Evolutionary conservation across 306 rosid genomes (phyloP), one percentile per base, ranked within the genome.

Genomic region (Calophaca sinica): DNA sequence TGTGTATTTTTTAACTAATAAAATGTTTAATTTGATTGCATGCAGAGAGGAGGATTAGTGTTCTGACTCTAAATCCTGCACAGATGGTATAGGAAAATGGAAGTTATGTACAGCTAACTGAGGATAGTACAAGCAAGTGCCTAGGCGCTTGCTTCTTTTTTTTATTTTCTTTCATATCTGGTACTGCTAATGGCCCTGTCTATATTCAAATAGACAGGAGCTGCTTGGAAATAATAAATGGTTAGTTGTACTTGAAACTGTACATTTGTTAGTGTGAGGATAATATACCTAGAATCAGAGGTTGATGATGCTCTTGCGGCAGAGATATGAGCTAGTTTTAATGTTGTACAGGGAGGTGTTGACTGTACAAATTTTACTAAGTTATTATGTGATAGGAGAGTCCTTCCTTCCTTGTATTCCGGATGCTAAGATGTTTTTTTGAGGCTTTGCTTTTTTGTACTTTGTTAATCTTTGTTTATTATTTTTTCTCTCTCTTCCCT

Each of bases 1-100:
- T 60, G 60, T 50, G 64, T 9, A 28, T 41, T 3, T 8, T 44
- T 4, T 28, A 39, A 65, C 69, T 64, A 32, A 36, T n/a, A 2
- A 11, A 14, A 26, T 50, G 62, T 4, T 11, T 26, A 11, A 38
- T 49, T 53, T 59, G 12, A 48, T 79, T 54, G 15, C 14, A 4
- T 88, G 88, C 93, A 91, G 98, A 94, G 88, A 89, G 97, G 96
- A 94, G 97, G 88, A 91, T 91, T 62, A 90, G 90, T 26, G 81
- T 88, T 85, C 91, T 91, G 86, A 83, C 90, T 86, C 86, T 79
- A 11, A 86, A 89, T 84, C 93, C 93, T 70, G 88, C 90, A 64
- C 87, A 83, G 84, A 80, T 61, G 81, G 90, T 81, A 59, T 91
- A 91, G 94, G 53, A 81, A 77, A 79, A 45, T 73, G 50, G 69